Percentiles rank a stretch among this genome's conserved stretches.
phyloP scores from a whole-genome alignment of 129 eudicot genomes.

The Flaveria bidentis region DNA sequence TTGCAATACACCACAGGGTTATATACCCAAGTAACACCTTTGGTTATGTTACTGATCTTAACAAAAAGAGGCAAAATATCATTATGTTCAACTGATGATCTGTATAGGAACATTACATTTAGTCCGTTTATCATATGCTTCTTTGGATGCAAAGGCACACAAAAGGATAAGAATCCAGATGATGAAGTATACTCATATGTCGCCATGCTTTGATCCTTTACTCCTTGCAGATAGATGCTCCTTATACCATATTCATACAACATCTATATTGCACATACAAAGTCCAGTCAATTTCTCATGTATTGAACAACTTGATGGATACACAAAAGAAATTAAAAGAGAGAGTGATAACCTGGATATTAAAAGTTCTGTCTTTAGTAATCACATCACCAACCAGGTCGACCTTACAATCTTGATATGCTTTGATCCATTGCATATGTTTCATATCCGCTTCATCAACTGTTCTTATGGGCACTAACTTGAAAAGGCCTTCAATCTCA shows the following conservation, averaged over 20 bases:
- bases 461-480: too few species aligned
- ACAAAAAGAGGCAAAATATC: neutral
- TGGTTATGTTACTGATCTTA: constrained; percentile 5
- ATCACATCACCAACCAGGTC: too few species aligned
- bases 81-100: neutral
- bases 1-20: constrained; percentile 9
- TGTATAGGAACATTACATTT: neutral
- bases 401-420: too few species aligned
- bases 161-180: constrained; percentile 12
- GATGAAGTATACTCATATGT: neutral
- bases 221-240: constrained; percentile 8
- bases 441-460: too few species aligned
- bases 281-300: neutral
- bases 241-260: neutral
- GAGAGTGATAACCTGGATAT: too few species aligned
- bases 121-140: constrained; percentile 4
- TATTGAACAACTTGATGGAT: neutral
- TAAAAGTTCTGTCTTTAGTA: too few species aligned
- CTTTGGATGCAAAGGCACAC: constrained; percentile 8
- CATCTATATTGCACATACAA: neutral
- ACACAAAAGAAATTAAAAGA: too few species aligned
- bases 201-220: neutral
- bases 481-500: too few species aligned
- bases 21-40: constrained; percentile 19
- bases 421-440: too few species aligned